Evolutionary conservation across 208 protist genomes (phyloP).

Genomic region (Sergeia podlipaevii): DNA sequence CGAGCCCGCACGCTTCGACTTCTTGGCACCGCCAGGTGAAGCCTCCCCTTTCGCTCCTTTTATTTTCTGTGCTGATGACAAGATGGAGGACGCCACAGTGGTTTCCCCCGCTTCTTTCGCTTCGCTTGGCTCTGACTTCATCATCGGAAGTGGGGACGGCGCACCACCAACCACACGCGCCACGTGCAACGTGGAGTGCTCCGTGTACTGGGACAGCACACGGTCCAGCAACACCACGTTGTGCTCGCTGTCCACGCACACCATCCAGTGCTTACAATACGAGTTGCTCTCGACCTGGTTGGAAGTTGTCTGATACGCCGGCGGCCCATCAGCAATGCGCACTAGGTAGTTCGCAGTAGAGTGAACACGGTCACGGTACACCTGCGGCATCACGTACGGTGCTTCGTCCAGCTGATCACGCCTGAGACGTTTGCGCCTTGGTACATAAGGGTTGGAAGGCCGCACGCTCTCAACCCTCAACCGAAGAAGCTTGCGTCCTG

Average conservation of each 20-base stretch:
- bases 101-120: too few species aligned
- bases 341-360: slow-evolving; percentile 4
- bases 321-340: slow-evolving; percentile 13
- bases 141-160: too few species aligned
- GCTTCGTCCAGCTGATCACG: slow-evolving; percentile 5
- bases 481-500: slow-evolving; percentile 12
- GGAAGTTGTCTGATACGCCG: slow-evolving; percentile 2
- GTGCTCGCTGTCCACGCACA: slow-evolving; percentile 26
- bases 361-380: slow-evolving; percentile 8
- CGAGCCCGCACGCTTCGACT: too few species aligned
- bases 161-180: neutral
- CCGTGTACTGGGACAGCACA: neutral
- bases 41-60: too few species aligned
- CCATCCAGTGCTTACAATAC: slow-evolving; percentile 26
- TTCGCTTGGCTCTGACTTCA: too few species aligned
- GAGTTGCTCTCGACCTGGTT: slow-evolving; percentile 6
- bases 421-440: neutral
- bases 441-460: too few species aligned
- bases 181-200: neutral
- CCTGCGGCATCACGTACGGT: slow-evolving; percentile 2
- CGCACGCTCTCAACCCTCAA: neutral
- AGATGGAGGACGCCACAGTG: too few species aligned
- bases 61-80: too few species aligned
- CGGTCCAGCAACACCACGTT: slow-evolving; percentile 27
- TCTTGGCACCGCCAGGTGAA: too few species aligned